These are phyloP conservation scores for Anisogramma anomala DNA, from an alignment of 2,329 filamentous ascomycete species.

Conservation along the genomic window DNA sequence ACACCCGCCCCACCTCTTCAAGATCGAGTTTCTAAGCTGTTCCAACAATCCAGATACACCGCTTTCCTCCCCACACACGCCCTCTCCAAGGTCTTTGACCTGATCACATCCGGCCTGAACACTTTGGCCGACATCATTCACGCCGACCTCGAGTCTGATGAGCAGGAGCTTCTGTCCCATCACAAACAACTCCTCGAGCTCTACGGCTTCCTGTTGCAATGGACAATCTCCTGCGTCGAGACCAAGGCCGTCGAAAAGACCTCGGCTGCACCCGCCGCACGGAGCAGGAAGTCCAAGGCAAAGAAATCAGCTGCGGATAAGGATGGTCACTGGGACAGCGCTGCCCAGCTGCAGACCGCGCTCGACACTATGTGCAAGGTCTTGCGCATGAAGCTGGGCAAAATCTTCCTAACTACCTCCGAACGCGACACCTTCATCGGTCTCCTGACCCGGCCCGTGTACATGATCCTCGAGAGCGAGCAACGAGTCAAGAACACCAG, in stretches of 20 bases:
- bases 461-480: conserved; percentile 89
- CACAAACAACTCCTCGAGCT: conserved; percentile 90
- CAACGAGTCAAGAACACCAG: conserved; percentile 77
- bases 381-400: conserved; percentile 78
- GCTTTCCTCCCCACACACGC: conserved; percentile 67
- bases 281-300: conserved; percentile 62
- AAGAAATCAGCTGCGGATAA: conserved; percentile 55
- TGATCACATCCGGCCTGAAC: conserved; percentile 75
- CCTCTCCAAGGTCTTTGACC: conserved; percentile 85
- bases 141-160: conserved; percentile 79
- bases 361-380: conserved; percentile 95
- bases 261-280: conserved; percentile 54
- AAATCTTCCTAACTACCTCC: conserved; percentile 91
- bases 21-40: conserved; percentile 50
- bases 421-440: conserved; percentile 92
- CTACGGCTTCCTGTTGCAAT: conserved; percentile 87
- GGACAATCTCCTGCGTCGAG: conserved; percentile 91
- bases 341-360: conserved; percentile 73
- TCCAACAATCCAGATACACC: conserved; percentile 62
- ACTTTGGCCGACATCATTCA: conserved; percentile 77
- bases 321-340: conserved; percentile 79
- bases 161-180: conserved; percentile 73
- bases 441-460: conserved; percentile 83
- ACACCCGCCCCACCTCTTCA: conserved; percentile 17
- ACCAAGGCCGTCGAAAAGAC: conserved; percentile 87